These are phyloP conservation scores for Penicillium steckii DNA, from an alignment of 495 filamentous ascomycete species.

Conservation along the genomic window DNA sequence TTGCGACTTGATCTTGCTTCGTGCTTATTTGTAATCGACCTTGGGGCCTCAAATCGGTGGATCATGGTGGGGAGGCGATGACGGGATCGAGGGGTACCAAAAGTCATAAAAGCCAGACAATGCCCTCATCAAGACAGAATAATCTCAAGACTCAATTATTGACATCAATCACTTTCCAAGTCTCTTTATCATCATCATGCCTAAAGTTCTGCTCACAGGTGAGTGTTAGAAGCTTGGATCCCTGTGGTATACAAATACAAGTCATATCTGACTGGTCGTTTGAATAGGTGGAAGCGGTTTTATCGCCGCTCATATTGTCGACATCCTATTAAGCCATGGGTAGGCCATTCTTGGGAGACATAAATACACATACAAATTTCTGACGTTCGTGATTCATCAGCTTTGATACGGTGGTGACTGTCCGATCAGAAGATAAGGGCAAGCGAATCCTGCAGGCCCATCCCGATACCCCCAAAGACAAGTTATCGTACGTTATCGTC, in stretches of 20 bases:
- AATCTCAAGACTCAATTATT: background rate
- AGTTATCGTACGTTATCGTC: conserved; percentile 75
- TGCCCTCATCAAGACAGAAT: conserved; percentile 1
- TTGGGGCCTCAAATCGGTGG: conserved; percentile 1
- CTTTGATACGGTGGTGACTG: conserved; percentile 80
- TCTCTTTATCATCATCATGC: conserved; percentile 27
- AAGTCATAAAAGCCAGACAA: conserved; percentile 19
- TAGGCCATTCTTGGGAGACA: conserved; percentile 19
- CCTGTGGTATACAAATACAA: background rate
- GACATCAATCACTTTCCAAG: background rate
- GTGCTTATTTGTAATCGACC: conserved; percentile 22
- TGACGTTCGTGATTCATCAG: conserved; percentile 19
- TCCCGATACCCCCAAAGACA: conserved; percentile 54
- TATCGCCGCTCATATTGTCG: conserved; percentile 78
- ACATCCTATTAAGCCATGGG: conserved; percentile 65
- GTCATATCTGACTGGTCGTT: conserved; percentile 10
- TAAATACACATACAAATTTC: background rate
- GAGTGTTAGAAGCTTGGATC: too few species aligned
- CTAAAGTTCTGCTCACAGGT: conserved; percentile 45
- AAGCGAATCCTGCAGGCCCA: conserved; percentile 69
- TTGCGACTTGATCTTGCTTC: background rate
- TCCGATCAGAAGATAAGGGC: conserved; percentile 77
- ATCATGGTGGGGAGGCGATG: conserved; percentile 21
- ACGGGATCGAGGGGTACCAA: conserved; percentile 25
- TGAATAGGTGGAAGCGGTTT: conserved; percentile 65